phyloP scores from a whole-genome alignment of 768 basidiomycete species.

The Serendipita sp. region DNA sequence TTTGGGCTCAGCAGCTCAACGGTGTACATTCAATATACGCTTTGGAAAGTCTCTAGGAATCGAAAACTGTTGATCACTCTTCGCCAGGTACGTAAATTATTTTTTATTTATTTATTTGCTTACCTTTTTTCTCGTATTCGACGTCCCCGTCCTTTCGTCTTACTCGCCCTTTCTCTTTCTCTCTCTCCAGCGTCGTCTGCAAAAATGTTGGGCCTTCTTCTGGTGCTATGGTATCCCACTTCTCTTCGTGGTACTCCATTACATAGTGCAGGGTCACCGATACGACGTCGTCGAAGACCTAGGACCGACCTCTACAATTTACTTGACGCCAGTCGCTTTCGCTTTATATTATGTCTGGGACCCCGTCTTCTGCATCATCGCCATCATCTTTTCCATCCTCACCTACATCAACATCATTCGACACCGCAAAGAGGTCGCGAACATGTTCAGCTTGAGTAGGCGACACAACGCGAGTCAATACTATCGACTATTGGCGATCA shows the following conservation, averaged over 20 bases:
- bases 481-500: not conserved
- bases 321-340: constrained; percentile 31
- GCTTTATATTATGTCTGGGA: constrained; percentile 26
- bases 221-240: not conserved
- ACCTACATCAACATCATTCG: not conserved
- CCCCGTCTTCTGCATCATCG: not conserved
- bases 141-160: not conserved
- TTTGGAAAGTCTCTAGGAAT: not conserved
- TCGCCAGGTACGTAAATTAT: not conserved
- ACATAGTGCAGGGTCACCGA: constrained; percentile 43
- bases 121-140: too few species aligned
- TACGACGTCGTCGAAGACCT: constrained; percentile 44
- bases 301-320: constrained; percentile 39
- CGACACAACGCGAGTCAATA: not conserved
- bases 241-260: constrained; percentile 17
- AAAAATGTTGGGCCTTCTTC: not conserved
- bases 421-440: not conserved
- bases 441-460: not conserved
- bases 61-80: not conserved
- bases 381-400: not conserved
- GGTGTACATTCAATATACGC: not conserved
- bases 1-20: not conserved
- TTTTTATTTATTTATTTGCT: too few species aligned
- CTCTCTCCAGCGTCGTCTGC: not conserved
- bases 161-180: not conserved